A percentile compares a stretch with the other conserved stretches of the same genome.
Evolutionary conservation across 805 yeast species (phyloP).

Genomic region (Lipomyces kockii): DNA sequence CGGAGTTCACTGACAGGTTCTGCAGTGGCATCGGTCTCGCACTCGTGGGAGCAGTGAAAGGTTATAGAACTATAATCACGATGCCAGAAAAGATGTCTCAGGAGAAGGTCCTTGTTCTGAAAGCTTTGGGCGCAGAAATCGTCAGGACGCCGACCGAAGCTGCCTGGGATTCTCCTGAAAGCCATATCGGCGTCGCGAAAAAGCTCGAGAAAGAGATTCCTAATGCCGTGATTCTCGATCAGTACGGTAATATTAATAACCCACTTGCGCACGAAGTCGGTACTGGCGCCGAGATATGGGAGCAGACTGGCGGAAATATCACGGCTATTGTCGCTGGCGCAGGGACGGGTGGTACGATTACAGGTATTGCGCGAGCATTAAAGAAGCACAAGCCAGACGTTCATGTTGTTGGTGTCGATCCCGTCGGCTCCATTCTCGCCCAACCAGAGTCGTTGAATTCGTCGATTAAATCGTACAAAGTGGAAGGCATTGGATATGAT

Average conservation of each 20-base stretch:
- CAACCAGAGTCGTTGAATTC: slow-evolving; percentile 72
- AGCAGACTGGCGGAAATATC: slow-evolving; percentile 72
- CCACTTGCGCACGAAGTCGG: slow-evolving; percentile 84
- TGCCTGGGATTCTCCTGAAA: slow-evolving; percentile 90
- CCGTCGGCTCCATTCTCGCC: slow-evolving; percentile 84
- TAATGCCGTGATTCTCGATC: slow-evolving; percentile 82
- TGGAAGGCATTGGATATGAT: slow-evolving; percentile 91
- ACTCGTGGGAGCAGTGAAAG: slow-evolving; percentile 81
- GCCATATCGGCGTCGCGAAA: slow-evolving; percentile 86
- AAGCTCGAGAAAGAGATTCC: slow-evolving; percentile 82
- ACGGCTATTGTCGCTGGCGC: slow-evolving; percentile 87
- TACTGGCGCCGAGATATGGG: slow-evolving; percentile 85
- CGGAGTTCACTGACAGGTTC: neutral
- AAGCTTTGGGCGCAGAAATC: slow-evolving; percentile 89
- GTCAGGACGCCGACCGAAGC: slow-evolving; percentile 91
- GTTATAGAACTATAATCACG: slow-evolving; percentile 84
- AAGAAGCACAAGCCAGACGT: slow-evolving; percentile 70
- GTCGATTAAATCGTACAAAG: slow-evolving; percentile 64
- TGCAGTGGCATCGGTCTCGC: slow-evolving; percentile 79
- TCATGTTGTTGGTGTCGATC: slow-evolving; percentile 79
- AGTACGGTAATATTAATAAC: slow-evolving; percentile 76
- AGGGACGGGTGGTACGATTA: slow-evolving; percentile 91
- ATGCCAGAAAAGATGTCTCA: slow-evolving; percentile 92
- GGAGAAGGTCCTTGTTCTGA: slow-evolving; percentile 84
- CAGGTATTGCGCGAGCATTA: slow-evolving; percentile 78